Evolutionary conservation across 345 rosid species (phyloP), one percentile per base, ranked within the genome.

Genomic region (Pelargonium nanum): DNA sequence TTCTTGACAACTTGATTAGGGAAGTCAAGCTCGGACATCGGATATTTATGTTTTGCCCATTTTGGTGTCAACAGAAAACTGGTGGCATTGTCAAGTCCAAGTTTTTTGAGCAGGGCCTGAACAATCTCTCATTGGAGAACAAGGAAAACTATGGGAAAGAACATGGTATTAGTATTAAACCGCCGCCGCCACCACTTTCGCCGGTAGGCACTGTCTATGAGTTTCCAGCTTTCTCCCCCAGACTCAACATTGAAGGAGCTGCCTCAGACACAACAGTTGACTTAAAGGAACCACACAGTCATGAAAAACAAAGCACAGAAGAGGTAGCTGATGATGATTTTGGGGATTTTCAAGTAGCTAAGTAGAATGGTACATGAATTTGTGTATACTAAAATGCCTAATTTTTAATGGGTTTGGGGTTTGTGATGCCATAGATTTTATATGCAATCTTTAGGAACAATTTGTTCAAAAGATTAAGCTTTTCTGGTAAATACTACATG

Each of bases 321-420:
- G 93, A 83, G 26, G 63, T 45, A 62, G 79, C 70, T 2, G 99
- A 94, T 58, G 96, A 94, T 28, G 97, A 86, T 81, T 94, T 90
- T 44, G 99, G 99, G 19, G 99, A 94, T 71, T 94, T 94, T 76
- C 99, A 94, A 75, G 86, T 89, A 16, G 99, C 99, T 1, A 81
- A 82, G 56, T 82, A 67, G 72, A 30, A 65, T 26, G 72, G 6
- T 55, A 40, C 2, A 40, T 7, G 48, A 40, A 40, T 2, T 34
- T 48, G 25, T n/a, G n/a, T n/a, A n/a, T 15, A 32, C 22, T 55
- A 24, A 32, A 8, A 16, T 34, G 15, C 1, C 54, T 13, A 58
- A 32, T 22, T 59, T 34, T 60, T 20, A 12, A 53, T 24, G 51
- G 58, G 15, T 24, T 59, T 66, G 58, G 55, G 20, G 56, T 57